Base-by-base conservation (phyloP, 257 asterid genomes). In the Lantana camara region DNA sequence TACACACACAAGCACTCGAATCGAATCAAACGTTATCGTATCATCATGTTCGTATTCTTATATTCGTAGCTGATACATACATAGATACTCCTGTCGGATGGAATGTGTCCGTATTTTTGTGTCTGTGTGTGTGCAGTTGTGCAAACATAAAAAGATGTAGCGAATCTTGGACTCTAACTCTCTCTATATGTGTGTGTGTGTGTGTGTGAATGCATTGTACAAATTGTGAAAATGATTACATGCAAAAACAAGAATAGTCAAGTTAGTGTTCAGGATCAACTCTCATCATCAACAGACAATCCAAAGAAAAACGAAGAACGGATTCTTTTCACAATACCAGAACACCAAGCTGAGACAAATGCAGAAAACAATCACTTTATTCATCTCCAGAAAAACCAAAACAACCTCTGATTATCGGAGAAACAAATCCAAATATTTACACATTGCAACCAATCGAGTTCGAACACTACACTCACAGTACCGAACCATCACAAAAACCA, bases 361-460 rank as follows among this genome's bases (percentile, higher is more conserved):
- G 44, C 29, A 68, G 20, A 70, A 50, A 56, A 3, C 29, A 50
- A 17, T 45, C 64, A 47, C 52, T 75, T 75, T 67, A 77, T 86
- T 73, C 41, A 73, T 73, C 68, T 69, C 60, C 59, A 53, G 19
- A 58, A 61, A 15, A 64, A 35, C 60, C 64, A 44, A 54, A 47
- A 27, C 2, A 27, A 27, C 59, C 56, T 67, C 75, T 46, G 48
- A 60, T 71, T 27, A n/a, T 27, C 32, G 5, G 32, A 27, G 32
- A 27, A 2, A 27, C 5, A 27, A 27, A 67, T 83, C 80, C 62
- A 73, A 16, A 60, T 81, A 65, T 80, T 80, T 79, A 76, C 82
- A 77, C n/a, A 38, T 45, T 51, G 35, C 30, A 15, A 46, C 29
- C 19, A 7, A 45, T 8, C 57, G 32, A 49, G 57, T 17, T 46